Evolutionary conservation across 345 rosid species (phyloP), one percentile per base, ranked within the genome.

Genomic region (Barbarea vulgaris): DNA sequence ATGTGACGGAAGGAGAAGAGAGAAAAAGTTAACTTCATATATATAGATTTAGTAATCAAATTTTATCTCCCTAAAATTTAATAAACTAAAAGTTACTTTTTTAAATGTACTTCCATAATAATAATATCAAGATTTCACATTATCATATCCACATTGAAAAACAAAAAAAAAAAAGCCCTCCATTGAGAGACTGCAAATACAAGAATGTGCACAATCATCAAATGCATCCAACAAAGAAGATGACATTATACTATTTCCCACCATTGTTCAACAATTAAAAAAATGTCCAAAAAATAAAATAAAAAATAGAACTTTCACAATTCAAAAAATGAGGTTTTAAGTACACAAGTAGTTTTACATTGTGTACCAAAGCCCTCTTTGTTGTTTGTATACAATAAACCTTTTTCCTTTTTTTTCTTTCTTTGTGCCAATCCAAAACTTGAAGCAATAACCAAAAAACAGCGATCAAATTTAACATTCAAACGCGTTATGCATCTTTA

Each of bases 331-430:
- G 63, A 75, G 63, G 79, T 59, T 68, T 48, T 7, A 25, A 15
- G 34, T 21, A 74, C 64, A 74, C 65, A 53, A 53, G 28, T 17
- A 54, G 56, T 73, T 21, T 21, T 44, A 64, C 52, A 34, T 57
- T 67, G 72, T 46, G 78, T 58, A 75, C 67, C 54, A 21, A 67
- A 51, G 6, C 50, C 52, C 34, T 67, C 39, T 51, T 60, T 51
- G 69, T 60, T 68, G 51, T 46, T 39, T 51, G 74, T 75, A 57
- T 75, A 51, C 13, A 75, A 41, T 52, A 76, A 76, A 68, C 30
- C 9, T 37, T 24, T 55, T 65, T 31, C 10, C 12, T 44, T 21
- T 55, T 24, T 25, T 42, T 22, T 24, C 50, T 59, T 71, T 17
- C 70, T 46, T 67, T 58, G 27, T 61, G 73, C 68, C 65, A 67